phyloP scores from a whole-genome alignment of 805 yeast species.

The Pichia californica region DNA sequence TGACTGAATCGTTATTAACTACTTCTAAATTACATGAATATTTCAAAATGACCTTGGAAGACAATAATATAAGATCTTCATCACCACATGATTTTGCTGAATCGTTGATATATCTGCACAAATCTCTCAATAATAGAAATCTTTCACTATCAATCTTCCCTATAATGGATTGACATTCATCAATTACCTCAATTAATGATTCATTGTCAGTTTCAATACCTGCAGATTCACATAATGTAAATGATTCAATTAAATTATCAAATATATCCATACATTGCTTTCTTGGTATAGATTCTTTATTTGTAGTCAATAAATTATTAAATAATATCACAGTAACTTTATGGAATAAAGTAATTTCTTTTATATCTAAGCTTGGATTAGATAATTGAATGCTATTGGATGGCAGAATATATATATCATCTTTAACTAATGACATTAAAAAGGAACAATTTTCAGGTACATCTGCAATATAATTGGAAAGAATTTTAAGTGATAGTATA shows the following conservation, averaged over 20 bases:
- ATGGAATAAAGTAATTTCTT: neutral
- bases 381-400: neutral
- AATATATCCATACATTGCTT: neutral
- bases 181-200: conserved; percentile 2
- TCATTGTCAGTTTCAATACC: neutral
- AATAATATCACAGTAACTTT: conserved; percentile 7
- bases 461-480: conserved; percentile 17
- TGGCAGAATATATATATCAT: neutral
- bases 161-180: neutral
- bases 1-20: neutral
- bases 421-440: neutral
- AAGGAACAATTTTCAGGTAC: conserved; percentile 7
- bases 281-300: neutral
- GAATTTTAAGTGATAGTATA: conserved; percentile 6
- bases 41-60: neutral
- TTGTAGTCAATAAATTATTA: conserved; percentile 8
- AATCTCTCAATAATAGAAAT: neutral
- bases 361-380: neutral
- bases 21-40: neutral
- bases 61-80: neutral
- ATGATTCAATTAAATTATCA: neutral
- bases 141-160: neutral
- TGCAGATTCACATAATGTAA: neutral
- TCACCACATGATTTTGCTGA: neutral
- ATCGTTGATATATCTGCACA: neutral